Conservation (phyloP, 192 early-diverging fungal species). For the Podila horticola region DNA sequence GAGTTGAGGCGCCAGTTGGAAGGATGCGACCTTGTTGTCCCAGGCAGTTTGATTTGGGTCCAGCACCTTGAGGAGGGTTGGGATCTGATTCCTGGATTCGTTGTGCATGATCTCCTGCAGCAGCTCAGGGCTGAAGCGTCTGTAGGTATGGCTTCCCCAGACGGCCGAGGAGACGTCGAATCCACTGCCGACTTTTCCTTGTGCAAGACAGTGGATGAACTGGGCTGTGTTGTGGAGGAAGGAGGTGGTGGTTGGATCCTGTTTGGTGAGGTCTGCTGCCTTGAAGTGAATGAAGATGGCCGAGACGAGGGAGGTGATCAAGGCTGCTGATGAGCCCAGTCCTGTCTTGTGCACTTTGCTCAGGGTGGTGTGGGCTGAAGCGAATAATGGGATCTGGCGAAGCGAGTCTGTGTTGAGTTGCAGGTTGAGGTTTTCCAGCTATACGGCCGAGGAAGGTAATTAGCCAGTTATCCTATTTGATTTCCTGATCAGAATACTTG, state of each 20-base stretch:
- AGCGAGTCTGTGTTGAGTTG: slow-evolving; percentile 67
- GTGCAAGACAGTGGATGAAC: slow-evolving; percentile 94
- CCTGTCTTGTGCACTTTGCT: slow-evolving; percentile 93
- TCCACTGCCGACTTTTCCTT: slow-evolving; percentile 97
- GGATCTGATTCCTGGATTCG: slow-evolving; percentile 42
- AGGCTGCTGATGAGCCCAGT: slow-evolving; percentile 94
- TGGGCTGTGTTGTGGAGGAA: slow-evolving; percentile 92
- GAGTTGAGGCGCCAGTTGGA: slow-evolving; percentile 79
- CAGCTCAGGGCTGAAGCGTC: slow-evolving; percentile 80
- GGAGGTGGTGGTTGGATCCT: slow-evolving; percentile 36
- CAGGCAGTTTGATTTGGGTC: slow-evolving; percentile 62
- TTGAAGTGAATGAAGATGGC: slow-evolving; percentile 82
- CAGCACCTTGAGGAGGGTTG: slow-evolving; percentile 45
- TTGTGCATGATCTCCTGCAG: slow-evolving; percentile 64
- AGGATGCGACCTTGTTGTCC: slow-evolving; percentile 73
- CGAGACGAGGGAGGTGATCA: slow-evolving; percentile 92
- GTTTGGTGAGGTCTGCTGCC: slow-evolving; percentile 30
- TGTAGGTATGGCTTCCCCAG: slow-evolving; percentile 90
- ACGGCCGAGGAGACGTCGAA: slow-evolving; percentile 96
- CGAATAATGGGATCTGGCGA: slow-evolving; percentile 67
- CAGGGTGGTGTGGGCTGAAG: slow-evolving; percentile 69
- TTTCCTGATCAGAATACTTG: no score
- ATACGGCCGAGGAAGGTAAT: background rate
- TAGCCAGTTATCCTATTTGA: no score
- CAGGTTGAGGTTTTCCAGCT: slow-evolving; percentile 64